Conservation (phyloP, 805 yeast genomes). For the Candida ponderosae region DNA sequence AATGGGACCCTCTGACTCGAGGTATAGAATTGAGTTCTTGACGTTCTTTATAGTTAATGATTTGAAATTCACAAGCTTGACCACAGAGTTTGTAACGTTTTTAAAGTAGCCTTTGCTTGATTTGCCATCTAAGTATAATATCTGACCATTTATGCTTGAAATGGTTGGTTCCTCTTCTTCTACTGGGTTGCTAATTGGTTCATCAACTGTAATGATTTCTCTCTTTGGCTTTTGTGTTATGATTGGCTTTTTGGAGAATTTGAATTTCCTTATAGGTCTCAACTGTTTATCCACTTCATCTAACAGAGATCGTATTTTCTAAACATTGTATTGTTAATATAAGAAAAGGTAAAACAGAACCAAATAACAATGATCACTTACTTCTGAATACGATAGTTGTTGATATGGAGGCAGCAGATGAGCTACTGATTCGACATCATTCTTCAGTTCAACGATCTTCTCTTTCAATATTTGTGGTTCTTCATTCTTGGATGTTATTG, state of each 20-base stretch:
- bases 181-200: not conserved
- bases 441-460: constrained; percentile 2
- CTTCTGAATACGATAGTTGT: constrained; percentile 12
- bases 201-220: not conserved
- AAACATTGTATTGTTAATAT: not conserved
- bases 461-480: not conserved
- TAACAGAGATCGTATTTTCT: not conserved
- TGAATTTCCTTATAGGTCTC: constrained; percentile 6
- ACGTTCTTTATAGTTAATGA: constrained; percentile 10
- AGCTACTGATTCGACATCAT: constrained; percentile 7
- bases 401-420: constrained; percentile 16
- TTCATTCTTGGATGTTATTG: not conserved
- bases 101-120: constrained; percentile 1
- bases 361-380: not conserved
- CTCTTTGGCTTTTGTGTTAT: constrained; percentile 2
- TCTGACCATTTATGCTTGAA: not conserved
- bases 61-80: constrained; percentile 1
- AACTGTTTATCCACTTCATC: not conserved
- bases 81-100: constrained; percentile 5
- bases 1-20: constrained; percentile 10
- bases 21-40: constrained; percentile 4
- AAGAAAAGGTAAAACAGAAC: not conserved
- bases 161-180: not conserved
- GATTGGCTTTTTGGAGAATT: constrained; percentile 1
- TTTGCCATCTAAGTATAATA: not conserved